A percentile compares a stretch with the other conserved stretches of the same genome.
Conservation (phyloP, 2,329 filamentous ascomycete genomes). For the Beauveria asiatica region DNA sequence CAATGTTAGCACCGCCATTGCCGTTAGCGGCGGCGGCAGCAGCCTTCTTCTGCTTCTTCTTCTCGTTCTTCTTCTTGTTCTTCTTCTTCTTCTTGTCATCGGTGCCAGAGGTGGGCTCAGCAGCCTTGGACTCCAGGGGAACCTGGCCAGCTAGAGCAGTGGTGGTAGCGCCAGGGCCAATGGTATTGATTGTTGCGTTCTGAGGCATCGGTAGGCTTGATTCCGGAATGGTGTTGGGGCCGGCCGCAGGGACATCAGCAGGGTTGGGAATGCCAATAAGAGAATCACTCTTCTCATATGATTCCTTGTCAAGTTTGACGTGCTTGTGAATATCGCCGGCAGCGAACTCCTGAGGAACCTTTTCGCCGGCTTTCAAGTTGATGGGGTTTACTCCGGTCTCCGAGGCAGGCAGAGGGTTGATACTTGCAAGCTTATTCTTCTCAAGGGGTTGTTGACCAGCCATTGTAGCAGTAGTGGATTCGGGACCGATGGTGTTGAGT, state of each 20-base stretch:
- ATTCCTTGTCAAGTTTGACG: slow-evolving; percentile 71
- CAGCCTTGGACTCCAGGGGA: slow-evolving; percentile 48
- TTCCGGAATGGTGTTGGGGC: slow-evolving; percentile 59
- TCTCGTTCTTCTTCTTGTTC: slow-evolving; percentile 61
- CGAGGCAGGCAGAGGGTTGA: slow-evolving; percentile 55
- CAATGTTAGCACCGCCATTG: slow-evolving; percentile 42
- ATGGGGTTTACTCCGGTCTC: slow-evolving; percentile 69
- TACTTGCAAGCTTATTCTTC: slow-evolving; percentile 43
- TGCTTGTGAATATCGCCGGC: slow-evolving; percentile 61
- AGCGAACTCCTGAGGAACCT: slow-evolving; percentile 63
- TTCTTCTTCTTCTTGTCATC: slow-evolving; percentile 52
- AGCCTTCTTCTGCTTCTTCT: slow-evolving; percentile 54
- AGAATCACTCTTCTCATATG: slow-evolving; percentile 74
- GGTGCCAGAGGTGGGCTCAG: slow-evolving; percentile 28
- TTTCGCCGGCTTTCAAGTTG: slow-evolving; percentile 68
- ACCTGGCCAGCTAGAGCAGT: slow-evolving; percentile 59
- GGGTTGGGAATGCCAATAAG: slow-evolving; percentile 41
- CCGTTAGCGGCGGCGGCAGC: slow-evolving; percentile 45
- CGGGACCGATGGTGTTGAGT: slow-evolving; percentile 60
- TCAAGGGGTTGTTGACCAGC: slow-evolving; percentile 51
- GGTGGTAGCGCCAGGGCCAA: slow-evolving; percentile 52
- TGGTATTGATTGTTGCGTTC: slow-evolving; percentile 44
- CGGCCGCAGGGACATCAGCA: slow-evolving; percentile 31
- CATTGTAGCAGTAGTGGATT: slow-evolving; percentile 62
- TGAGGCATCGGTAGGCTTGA: slow-evolving; percentile 63